A percentile compares a stretch with the other conserved stretches of the same genome.
Conservation (phyloP, 306 rosid genomes). For the Cicer judaicum region DNA sequence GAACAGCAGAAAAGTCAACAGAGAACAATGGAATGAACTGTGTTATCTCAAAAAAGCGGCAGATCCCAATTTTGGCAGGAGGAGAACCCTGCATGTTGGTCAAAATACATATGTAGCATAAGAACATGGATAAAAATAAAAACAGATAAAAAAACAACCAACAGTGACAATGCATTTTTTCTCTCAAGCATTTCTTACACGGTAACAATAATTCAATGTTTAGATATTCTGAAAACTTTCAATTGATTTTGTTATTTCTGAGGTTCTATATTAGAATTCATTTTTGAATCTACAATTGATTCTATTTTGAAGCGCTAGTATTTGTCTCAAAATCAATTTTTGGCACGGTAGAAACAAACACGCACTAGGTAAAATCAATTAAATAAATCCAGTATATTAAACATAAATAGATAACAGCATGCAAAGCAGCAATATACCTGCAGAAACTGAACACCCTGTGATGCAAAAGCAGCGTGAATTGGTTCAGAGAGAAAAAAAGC, state of each 20-base stretch:
- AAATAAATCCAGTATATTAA: neutral
- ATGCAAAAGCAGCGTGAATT: conserved; percentile 47
- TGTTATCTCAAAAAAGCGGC: conserved; percentile 59
- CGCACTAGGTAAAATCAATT: neutral
- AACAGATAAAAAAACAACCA: neutral
- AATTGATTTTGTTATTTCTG: too few relatives aligned
- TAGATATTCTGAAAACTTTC: too few relatives aligned
- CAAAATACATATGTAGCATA: neutral
- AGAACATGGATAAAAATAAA: neutral
- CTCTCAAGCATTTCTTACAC: neutral
- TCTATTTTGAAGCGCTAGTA: too few relatives aligned
- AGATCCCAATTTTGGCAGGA: conserved; percentile 51
- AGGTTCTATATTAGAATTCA: too few relatives aligned
- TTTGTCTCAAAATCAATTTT: too few relatives aligned
- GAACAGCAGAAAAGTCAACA: conserved; percentile 79
- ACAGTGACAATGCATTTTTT: neutral
- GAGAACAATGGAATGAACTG: conserved; percentile 57
- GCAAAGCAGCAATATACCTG: conserved; percentile 49
- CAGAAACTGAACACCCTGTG: conserved; percentile 53
- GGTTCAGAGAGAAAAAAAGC: conserved; percentile 61
- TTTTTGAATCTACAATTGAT: too few relatives aligned
- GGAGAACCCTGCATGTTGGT: conserved; percentile 61
- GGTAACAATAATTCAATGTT: neutral
- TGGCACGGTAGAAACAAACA: too few relatives aligned
- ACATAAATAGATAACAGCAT: neutral